Conservation (phyloP, 106 monocot genomes). For the Triglochin maritima region DNA sequence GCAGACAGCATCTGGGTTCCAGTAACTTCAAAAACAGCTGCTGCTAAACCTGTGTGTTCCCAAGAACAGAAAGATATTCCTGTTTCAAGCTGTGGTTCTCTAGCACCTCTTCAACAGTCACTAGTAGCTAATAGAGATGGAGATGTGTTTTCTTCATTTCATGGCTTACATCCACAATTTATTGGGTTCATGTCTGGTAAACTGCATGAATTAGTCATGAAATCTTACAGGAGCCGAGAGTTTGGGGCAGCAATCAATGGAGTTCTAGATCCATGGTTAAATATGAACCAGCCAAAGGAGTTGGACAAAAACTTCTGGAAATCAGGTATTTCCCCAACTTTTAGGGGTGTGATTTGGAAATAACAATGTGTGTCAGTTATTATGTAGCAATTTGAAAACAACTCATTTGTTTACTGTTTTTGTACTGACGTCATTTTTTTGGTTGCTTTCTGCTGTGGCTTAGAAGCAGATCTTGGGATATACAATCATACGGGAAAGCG, state of each 20-base stretch:
- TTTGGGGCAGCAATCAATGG: slow-evolving; percentile 89
- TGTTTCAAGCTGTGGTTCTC: slow-evolving; percentile 11
- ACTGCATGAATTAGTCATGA: slow-evolving; percentile 97
- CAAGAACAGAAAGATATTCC: slow-evolving; percentile 13
- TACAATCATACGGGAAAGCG: slow-evolving; percentile 45
- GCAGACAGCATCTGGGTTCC: slow-evolving; percentile 88
- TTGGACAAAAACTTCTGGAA: slow-evolving; percentile 64
- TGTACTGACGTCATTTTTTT: not conserved
- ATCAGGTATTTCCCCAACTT: slow-evolving; percentile 37
- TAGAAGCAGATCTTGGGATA: slow-evolving; percentile 38
- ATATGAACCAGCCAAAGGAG: slow-evolving; percentile 75
- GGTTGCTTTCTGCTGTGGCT: not conserved
- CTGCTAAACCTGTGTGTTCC: slow-evolving; percentile 6
- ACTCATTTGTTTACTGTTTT: not conserved
- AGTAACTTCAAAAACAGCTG: slow-evolving; percentile 15
- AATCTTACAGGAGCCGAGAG: slow-evolving; percentile 89
- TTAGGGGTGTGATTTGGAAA: not conserved
- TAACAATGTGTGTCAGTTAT: not conserved
- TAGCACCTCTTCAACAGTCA: not conserved
- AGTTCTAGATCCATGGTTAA: slow-evolving; percentile 96
- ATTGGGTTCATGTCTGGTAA: slow-evolving; percentile 82
- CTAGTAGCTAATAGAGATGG: slow-evolving; percentile 1
- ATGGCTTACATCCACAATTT: slow-evolving; percentile 64
- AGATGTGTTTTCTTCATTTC: slow-evolving; percentile 34
- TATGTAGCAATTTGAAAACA: not conserved